phyloP scores from a whole-genome alignment of 2,329 filamentous ascomycete genomes.

The Hyphodiscus sp. region DNA sequence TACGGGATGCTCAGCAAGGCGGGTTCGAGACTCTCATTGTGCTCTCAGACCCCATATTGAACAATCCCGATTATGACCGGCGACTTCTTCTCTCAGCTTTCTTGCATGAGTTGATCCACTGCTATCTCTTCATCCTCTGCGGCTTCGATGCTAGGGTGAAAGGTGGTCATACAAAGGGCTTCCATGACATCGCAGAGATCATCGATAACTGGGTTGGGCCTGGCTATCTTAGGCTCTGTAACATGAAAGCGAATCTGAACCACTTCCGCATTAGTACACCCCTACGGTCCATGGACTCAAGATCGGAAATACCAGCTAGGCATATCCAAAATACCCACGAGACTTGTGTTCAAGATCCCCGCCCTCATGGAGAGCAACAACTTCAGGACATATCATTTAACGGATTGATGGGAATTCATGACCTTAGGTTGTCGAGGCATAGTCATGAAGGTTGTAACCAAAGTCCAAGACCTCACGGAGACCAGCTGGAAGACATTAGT shows the following conservation, averaged over 20 bases:
- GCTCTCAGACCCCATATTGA: conserved; percentile 53
- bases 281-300: neutral
- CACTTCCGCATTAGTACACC: conserved; percentile 34
- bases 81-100: conserved; percentile 58
- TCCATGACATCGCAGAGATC: conserved; percentile 50
- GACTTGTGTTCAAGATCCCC: too few species aligned
- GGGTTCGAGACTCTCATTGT: conserved; percentile 59
- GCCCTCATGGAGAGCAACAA: too few species aligned
- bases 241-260: conserved; percentile 56
- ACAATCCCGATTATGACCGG: conserved; percentile 44
- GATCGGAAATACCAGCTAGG: neutral
- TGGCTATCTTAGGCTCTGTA: conserved; percentile 46
- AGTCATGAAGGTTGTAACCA: conserved; percentile 14
- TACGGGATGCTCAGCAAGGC: conserved; percentile 36
- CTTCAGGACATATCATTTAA: too few species aligned
- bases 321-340: neutral
- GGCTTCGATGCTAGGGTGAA: conserved; percentile 49
- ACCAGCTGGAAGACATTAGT: neutral
- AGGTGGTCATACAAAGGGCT: conserved; percentile 56
- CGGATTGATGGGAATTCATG: too few species aligned
- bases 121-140: conserved; percentile 57
- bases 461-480: conserved; percentile 6
- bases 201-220: conserved; percentile 55
- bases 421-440: neutral
- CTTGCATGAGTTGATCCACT: conserved; percentile 61